These are phyloP conservation scores for Thelonectria discophora DNA, from an alignment of 2,329 filamentous ascomycete species.

Conservation along the genomic window DNA sequence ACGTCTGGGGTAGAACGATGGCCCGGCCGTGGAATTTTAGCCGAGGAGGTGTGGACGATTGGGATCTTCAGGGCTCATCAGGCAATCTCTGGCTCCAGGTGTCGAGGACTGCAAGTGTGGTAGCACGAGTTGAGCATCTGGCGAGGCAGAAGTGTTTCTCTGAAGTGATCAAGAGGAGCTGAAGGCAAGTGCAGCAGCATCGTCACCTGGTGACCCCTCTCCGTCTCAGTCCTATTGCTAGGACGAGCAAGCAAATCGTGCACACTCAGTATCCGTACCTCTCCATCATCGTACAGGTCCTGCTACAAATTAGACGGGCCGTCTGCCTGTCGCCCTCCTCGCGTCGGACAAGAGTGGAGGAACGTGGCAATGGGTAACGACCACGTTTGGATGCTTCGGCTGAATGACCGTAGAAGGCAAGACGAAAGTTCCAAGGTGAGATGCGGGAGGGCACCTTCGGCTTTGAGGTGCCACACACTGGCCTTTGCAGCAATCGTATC, in stretches of 20 bases:
- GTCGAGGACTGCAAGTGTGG: conserved; percentile 1
- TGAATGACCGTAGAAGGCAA: conserved; percentile 34
- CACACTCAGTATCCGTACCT: conserved; percentile 16
- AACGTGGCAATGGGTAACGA: conserved; percentile 29
- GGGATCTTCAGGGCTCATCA: conserved; percentile 26
- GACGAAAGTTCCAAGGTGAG: conserved; percentile 24
- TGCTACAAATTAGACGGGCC: conserved; percentile 27
- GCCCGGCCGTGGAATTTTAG: conserved; percentile 13
- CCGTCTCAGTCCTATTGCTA: conserved; percentile 3
- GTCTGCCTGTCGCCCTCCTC: conserved; percentile 17
- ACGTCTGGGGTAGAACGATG: conserved; percentile 16
- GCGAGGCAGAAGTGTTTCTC: conserved; percentile 8
- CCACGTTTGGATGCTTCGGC: conserved; percentile 35
- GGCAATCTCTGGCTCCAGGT: conserved; percentile 25
- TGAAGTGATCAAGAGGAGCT: background rate
- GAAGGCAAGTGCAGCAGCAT: conserved; percentile 2
- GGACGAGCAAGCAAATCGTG: conserved; percentile 18
- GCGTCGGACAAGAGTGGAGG: conserved; percentile 28
- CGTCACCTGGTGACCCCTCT: conserved; percentile 3
- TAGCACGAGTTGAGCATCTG: conserved; percentile 14
- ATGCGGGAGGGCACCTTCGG: conserved; percentile 13
- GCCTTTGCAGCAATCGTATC: background rate
- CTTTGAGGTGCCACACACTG: conserved; percentile 13
- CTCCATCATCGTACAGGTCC: conserved; percentile 18
- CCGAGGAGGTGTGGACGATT: conserved; percentile 26